Evolutionary conservation across 129 eudicot genomes (phyloP), one percentile per base, ranked within the genome.

Genomic region (Silybum marianum): DNA sequence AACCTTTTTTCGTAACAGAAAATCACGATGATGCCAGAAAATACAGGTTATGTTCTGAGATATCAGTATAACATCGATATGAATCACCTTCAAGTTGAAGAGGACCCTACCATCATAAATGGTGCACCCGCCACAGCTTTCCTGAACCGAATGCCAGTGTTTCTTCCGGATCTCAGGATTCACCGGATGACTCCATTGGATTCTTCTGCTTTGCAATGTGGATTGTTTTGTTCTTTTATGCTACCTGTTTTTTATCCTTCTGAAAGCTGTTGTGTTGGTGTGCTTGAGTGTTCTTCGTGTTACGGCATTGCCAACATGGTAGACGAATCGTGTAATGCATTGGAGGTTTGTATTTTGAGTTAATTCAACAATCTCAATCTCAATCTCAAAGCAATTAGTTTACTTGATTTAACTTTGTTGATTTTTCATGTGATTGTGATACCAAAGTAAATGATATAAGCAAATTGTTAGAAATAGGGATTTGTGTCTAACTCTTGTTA

Each of bases 201-300:
- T 10, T 1, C 2, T 62, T 30, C 9, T 66, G 75, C 14, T 39
- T 16, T 66, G 16, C 38, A 40, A 4, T 24, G 12, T 5, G 26
- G 9, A 1, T 12, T 28, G 8, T 4, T 1, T 1, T 0, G 1
- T n/a, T 74, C 69, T 74, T 0, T 67, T 3, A 14, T 74, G 58
- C 11, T 81, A 4, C 80, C 80, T 2, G 18, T 81, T n/a, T 75
- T 34, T 42, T 63, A 4, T 54, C 13, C 58, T 74, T 46, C 40
- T 74, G 24, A 66, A 81, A 81, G 28, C 69, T 22, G 21, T 18
- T 82, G 80, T 23, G 2, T 75, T 75, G 80, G 81, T 67, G 76
- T 82, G 54, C 2, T 81, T n/a, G 62, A 68, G 36, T 67, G 34
- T 32, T 9, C 5, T 48, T 1, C 8, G 24, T 3, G 9, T 1